Percentiles rank a stretch among this genome's conserved stretches.
These are phyloP conservation scores for Celoporthe dispersa DNA, from an alignment of 2,329 filamentous ascomycete genomes.

Conservation along the genomic window DNA sequence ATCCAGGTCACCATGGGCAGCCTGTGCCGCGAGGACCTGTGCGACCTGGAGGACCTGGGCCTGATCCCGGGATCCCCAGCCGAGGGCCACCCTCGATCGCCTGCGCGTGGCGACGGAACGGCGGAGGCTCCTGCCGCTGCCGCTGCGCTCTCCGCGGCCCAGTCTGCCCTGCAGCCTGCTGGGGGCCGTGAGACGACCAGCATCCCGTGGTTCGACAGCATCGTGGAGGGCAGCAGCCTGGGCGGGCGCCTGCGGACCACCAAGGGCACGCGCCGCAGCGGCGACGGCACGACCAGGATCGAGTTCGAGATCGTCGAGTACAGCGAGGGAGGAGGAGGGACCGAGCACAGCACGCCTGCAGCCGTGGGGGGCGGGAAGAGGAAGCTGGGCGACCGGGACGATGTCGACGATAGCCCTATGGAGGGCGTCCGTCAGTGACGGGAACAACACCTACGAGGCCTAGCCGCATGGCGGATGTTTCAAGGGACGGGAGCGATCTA, in stretches of 20 bases:
- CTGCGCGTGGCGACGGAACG: slow-evolving; percentile 34
- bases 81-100: slow-evolving; percentile 37
- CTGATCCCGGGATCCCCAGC: slow-evolving; percentile 60
- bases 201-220: slow-evolving; percentile 83
- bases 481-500: not conserved
- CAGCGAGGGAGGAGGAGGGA: slow-evolving; percentile 48
- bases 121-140: slow-evolving; percentile 35
- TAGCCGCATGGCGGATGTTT: not conserved
- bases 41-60: slow-evolving; percentile 73
- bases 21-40: slow-evolving; percentile 71
- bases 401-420: slow-evolving; percentile 25
- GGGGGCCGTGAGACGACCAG: slow-evolving; percentile 66
- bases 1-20: slow-evolving; percentile 84
- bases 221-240: slow-evolving; percentile 76
- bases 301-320: slow-evolving; percentile 88
- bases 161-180: slow-evolving; percentile 29
- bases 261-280: slow-evolving; percentile 59
- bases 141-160: not conserved
- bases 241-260: slow-evolving; percentile 67
- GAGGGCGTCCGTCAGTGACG: slow-evolving; percentile 18
- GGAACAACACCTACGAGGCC: not conserved
- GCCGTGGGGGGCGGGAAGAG: slow-evolving; percentile 52
- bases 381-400: slow-evolving; percentile 52
- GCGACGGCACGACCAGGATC: slow-evolving; percentile 68
- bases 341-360: slow-evolving; percentile 37